phyloP scores from a whole-genome alignment of 129 eudicot genomes.

The carrot (Daucus carota) region DNA sequence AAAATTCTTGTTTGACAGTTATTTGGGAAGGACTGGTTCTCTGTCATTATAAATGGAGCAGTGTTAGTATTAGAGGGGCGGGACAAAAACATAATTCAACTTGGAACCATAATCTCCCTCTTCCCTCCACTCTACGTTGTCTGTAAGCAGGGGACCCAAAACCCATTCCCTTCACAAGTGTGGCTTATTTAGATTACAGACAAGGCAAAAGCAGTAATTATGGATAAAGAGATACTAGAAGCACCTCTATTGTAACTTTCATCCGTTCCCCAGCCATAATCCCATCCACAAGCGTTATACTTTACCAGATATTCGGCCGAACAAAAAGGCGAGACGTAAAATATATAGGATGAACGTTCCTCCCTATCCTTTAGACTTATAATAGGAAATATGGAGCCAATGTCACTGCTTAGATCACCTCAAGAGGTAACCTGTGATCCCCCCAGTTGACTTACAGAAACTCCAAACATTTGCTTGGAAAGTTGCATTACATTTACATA shows the following conservation, averaged over 20 bases:
- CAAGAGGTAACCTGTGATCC: not conserved
- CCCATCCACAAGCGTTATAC: not conserved
- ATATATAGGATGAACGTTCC: not conserved
- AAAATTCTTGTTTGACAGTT: not conserved
- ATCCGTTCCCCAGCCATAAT: not conserved
- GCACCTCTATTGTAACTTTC: not conserved
- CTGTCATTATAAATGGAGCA: not conserved
- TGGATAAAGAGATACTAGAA: not conserved
- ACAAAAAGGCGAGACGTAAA: not conserved
- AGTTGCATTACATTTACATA: not conserved
- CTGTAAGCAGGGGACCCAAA: not conserved
- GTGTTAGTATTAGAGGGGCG: not conserved
- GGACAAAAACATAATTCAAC: not conserved
- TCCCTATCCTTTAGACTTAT: not conserved
- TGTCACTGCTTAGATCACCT: slow-evolving; percentile 6
- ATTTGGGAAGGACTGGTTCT: not conserved
- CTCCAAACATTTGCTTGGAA: not conserved
- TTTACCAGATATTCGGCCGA: not conserved
- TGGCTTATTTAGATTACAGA: not conserved
- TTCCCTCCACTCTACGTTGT: not conserved
- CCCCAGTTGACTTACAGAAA: not conserved
- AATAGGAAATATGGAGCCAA: not conserved
- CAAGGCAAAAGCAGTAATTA: not conserved
- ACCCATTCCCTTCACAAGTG: not conserved
- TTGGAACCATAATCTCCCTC: not conserved